These are phyloP conservation scores for Rhodotorula toruloides DNA, from an alignment of 768 basidiomycete genomes.

Conservation along the genomic window DNA sequence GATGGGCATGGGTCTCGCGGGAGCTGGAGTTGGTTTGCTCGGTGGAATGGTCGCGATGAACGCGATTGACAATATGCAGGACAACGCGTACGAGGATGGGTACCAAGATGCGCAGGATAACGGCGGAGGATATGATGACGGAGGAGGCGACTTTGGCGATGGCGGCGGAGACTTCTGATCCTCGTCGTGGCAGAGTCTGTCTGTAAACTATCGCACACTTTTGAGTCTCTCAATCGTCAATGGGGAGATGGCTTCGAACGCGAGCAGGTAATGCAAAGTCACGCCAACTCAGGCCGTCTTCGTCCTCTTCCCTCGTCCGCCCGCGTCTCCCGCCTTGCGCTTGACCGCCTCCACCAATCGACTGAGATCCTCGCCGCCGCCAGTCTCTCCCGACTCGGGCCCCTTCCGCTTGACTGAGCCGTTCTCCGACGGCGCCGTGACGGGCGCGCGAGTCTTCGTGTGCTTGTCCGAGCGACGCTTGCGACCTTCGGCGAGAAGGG, in stretches of 20 bases:
- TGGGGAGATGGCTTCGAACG: no score
- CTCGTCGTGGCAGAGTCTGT: no score
- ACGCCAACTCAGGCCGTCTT: slow-evolving; percentile 17
- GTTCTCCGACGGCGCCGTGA: slow-evolving; percentile 42
- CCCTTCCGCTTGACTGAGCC: slow-evolving; percentile 10
- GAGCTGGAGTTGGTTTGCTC: slow-evolving; percentile 19
- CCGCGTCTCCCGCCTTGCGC: slow-evolving; percentile 56
- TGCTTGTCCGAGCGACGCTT: slow-evolving; percentile 52
- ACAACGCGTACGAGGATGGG: slow-evolving; percentile 17
- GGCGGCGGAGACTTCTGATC: no score
- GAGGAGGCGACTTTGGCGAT: slow-evolving; percentile 27
- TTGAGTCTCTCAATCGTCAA: no score
- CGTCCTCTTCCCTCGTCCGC: slow-evolving; percentile 35
- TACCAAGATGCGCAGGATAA: slow-evolving; percentile 16
- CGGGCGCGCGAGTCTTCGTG: slow-evolving; percentile 25
- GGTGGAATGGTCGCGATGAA: slow-evolving; percentile 17
- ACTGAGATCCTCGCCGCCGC: slow-evolving; percentile 51
- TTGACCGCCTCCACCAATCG: slow-evolving; percentile 81
- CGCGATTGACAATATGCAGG: neutral
- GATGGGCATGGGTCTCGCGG: slow-evolving; percentile 8
- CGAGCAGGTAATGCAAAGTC: neutral
- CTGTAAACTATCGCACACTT: no score
- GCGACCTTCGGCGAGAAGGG: slow-evolving; percentile 75
- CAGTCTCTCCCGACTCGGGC: slow-evolving; percentile 29
- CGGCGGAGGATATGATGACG: slow-evolving; percentile 13